Percentiles rank a stretch among this genome's conserved stretches.
Conservation (phyloP, 1,284 basidiomycete genomes). For the Moesziomyces sp. region DNA sequence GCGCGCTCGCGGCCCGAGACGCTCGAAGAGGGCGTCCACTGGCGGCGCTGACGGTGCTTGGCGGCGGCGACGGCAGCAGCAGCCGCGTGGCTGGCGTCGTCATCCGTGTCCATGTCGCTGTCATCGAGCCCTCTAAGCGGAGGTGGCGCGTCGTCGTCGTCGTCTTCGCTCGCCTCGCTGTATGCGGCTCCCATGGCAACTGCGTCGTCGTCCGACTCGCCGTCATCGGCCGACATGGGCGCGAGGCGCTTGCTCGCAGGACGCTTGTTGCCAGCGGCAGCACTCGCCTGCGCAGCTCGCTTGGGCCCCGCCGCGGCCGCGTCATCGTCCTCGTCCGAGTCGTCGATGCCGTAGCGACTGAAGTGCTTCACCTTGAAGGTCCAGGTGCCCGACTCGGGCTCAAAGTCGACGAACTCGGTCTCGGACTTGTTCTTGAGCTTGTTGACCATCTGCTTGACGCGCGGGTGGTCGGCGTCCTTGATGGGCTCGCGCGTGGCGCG, state of each 20-base stretch:
- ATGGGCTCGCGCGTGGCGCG: slow-evolving; percentile 91
- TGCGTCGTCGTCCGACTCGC: slow-evolving; percentile 17
- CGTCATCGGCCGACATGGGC: slow-evolving; percentile 23
- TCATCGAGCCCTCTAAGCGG: slow-evolving; percentile 41
- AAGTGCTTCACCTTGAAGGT: slow-evolving; percentile 94
- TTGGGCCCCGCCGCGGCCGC: slow-evolving; percentile 8
- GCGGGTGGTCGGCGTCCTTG: slow-evolving; percentile 82
- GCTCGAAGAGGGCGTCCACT: slow-evolving; percentile 37
- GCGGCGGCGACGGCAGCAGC: slow-evolving; percentile 29
- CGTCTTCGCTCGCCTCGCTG: slow-evolving; percentile 20
- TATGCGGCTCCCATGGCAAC: slow-evolving; percentile 13
- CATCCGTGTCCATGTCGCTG: slow-evolving; percentile 43
- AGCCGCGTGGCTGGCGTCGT: slow-evolving; percentile 34
- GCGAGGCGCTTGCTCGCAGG: slow-evolving; percentile 42
- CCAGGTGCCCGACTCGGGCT: slow-evolving; percentile 85
- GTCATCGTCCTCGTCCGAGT: slow-evolving; percentile 59
- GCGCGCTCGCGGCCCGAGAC: slow-evolving; percentile 32
- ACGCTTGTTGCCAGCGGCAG: slow-evolving; percentile 21
- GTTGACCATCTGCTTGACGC: slow-evolving; percentile 79
- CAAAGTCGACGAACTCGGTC: slow-evolving; percentile 85
- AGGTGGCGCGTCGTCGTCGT: slow-evolving; percentile 51
- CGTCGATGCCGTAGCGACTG: slow-evolving; percentile 67
- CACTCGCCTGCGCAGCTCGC: slow-evolving; percentile 12
- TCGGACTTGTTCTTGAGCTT: slow-evolving; percentile 85
- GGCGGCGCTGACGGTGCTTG: slow-evolving; percentile 36